These are phyloP conservation scores for Cocos nucifera DNA, from an alignment of 176 grass and related monocot genomes.

Conservation along the genomic window DNA sequence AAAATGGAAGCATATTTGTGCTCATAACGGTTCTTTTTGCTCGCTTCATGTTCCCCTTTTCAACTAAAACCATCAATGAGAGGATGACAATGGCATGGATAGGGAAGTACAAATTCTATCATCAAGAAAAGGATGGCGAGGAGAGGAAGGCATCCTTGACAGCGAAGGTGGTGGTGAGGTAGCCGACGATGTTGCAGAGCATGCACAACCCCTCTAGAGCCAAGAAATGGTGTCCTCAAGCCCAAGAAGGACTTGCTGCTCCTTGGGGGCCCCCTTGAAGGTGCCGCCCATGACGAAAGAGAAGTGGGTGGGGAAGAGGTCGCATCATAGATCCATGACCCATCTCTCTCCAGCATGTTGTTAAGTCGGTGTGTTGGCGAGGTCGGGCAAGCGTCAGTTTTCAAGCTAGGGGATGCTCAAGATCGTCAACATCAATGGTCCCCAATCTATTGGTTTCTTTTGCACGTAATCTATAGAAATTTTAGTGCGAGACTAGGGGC, in stretches of 20 bases:
- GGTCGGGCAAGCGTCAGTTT: too few relatives aligned
- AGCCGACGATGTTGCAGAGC: slow-evolving; percentile 83
- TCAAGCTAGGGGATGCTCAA: too few relatives aligned
- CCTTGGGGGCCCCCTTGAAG: slow-evolving; percentile 68
- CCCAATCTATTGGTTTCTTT: too few relatives aligned
- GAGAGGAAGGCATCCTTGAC: slow-evolving; percentile 85
- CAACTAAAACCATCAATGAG: not conserved
- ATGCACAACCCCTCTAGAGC: slow-evolving; percentile 64
- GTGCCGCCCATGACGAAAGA: slow-evolving; percentile 90
- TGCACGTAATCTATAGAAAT: too few relatives aligned
- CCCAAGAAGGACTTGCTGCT: slow-evolving; percentile 93
- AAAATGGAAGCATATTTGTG: not conserved
- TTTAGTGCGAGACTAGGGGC: too few relatives aligned
- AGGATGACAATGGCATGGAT: not conserved
- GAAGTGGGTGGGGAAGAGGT: slow-evolving; percentile 84
- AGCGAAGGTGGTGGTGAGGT: slow-evolving; percentile 85
- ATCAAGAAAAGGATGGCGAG: slow-evolving; percentile 32
- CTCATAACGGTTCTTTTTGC: not conserved
- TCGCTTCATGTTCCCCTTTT: not conserved
- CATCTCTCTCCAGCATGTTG: slow-evolving; percentile 66
- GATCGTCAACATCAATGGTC: too few relatives aligned
- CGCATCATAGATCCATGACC: slow-evolving; percentile 47
- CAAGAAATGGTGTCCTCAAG: slow-evolving; percentile 74
- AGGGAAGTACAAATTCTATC: too few relatives aligned
- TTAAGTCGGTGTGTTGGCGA: slow-evolving; percentile 69